phyloP scores from a whole-genome alignment of 441 rosid genomes.

The Eutrema salsugineum region DNA sequence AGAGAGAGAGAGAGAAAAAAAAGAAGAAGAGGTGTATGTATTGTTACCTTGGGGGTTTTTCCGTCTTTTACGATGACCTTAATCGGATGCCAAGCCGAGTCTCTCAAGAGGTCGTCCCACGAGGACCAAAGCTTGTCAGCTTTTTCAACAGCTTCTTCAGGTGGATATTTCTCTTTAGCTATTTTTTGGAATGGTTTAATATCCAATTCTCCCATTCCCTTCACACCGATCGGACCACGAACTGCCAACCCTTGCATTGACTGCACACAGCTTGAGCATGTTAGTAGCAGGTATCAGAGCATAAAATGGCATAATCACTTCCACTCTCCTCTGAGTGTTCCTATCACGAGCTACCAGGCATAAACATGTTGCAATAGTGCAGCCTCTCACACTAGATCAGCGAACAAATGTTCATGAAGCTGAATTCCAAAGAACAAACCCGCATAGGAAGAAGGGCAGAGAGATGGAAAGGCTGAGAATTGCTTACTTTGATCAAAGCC shows the following conservation, averaged over 20 bases:
- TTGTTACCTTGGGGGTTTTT: slow-evolving; percentile 41
- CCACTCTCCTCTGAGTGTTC: not conserved
- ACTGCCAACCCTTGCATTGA: slow-evolving; percentile 8
- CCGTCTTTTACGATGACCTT: slow-evolving; percentile 44
- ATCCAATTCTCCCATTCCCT: slow-evolving; percentile 34
- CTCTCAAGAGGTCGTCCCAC: slow-evolving; percentile 69
- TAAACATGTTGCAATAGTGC: not conserved
- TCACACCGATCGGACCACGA: slow-evolving; percentile 18
- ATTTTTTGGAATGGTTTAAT: slow-evolving; percentile 20
- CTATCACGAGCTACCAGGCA: not conserved
- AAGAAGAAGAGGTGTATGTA: not conserved
- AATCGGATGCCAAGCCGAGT: slow-evolving; percentile 76
- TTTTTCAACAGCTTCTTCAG: slow-evolving; percentile 29
- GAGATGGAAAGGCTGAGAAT: not conserved
- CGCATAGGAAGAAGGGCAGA: not conserved
- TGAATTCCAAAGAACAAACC: not conserved
- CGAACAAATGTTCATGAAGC: not conserved
- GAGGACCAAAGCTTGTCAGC: slow-evolving; percentile 52
- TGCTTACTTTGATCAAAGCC: slow-evolving; percentile 46
- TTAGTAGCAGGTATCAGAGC: not conserved
- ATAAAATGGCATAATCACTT: not conserved
- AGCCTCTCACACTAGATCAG: not conserved
- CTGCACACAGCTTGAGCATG: slow-evolving; percentile 14
- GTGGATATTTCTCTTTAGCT: slow-evolving; percentile 27
- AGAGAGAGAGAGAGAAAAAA: not conserved